phyloP scores from a whole-genome alignment of 371 early-diverging fungal species.

The Caulochytrium protostelioides region DNA sequence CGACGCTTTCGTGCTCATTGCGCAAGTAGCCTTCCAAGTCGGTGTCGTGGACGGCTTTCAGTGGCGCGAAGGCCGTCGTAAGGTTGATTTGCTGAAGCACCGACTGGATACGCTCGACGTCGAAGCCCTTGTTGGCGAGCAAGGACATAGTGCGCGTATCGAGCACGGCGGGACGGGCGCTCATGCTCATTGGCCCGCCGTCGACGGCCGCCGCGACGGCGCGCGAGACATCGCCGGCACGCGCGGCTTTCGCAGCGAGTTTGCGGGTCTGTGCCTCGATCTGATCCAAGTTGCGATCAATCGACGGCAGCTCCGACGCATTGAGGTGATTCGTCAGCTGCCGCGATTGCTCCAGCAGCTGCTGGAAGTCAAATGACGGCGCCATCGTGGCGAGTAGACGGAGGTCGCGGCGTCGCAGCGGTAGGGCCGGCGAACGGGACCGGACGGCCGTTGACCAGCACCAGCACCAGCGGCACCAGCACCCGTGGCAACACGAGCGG shows the following conservation, averaged over 20 bases:
- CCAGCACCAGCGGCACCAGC: no score
- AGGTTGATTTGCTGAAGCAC: constrained; percentile 34
- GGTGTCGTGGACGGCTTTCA: constrained; percentile 36
- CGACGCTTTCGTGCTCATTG: constrained; percentile 45
- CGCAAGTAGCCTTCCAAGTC: constrained; percentile 56
- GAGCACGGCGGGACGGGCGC: constrained; percentile 3
- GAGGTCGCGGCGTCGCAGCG: constrained; percentile 2
- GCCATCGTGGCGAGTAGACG: constrained; percentile 8
- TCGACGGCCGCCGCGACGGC: constrained; percentile 18
- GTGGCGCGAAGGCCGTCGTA: constrained; percentile 43
- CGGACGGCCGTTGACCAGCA: constrained; percentile 5
- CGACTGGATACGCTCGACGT: constrained; percentile 37
- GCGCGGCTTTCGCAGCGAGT: constrained; percentile 30
- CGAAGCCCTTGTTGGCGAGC: constrained; percentile 49
- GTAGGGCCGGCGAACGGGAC: constrained; percentile 3
- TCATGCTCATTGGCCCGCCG: background rate
- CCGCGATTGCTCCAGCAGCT: constrained; percentile 43
- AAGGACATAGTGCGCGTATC: constrained; percentile 21
- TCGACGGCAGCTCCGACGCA: constrained; percentile 25
- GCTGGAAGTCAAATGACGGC: constrained; percentile 26
- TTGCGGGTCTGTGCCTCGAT: constrained; percentile 50
- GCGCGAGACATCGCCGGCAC: constrained; percentile 18
- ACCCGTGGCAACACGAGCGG: no score
- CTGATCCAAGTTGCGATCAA: constrained; percentile 52
- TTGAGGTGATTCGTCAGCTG: constrained; percentile 43